Conservation (phyloP, 306 rosid genomes). For the Rubus idaeus region DNA sequence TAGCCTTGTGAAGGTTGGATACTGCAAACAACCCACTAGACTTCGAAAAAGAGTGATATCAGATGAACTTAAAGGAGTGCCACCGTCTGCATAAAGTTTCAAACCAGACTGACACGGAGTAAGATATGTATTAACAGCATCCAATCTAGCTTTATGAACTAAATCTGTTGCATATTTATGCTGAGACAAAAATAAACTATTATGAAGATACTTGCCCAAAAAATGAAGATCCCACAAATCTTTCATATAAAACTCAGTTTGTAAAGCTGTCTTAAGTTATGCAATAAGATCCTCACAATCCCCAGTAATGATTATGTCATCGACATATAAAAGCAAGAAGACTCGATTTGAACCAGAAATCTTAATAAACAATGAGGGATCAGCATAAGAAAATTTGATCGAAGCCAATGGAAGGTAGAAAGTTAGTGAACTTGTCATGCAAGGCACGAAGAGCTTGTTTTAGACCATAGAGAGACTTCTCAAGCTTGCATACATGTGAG, state of each 20-base stretch:
- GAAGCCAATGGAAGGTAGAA: background rate
- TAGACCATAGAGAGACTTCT: too few species aligned
- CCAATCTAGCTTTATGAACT: background rate
- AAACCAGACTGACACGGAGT: too few species aligned
- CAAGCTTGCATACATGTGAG: too few species aligned
- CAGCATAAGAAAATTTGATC: background rate
- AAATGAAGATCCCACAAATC: background rate
- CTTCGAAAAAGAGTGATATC: too few species aligned
- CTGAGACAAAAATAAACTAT: background rate
- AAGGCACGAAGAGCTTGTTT: background rate
- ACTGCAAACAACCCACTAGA: too few species aligned
- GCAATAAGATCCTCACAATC: background rate
- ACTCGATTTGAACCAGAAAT: background rate
- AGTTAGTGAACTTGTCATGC: background rate
- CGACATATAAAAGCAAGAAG: background rate
- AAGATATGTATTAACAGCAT: background rate
- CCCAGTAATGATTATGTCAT: background rate
- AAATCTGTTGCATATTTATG: background rate
- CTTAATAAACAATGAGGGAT: background rate
- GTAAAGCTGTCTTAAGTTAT: too few species aligned
- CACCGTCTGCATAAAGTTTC: too few species aligned
- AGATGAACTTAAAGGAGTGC: too few species aligned
- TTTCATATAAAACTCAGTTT: background rate
- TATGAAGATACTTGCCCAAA: background rate
- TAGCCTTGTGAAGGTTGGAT: too few species aligned